Percentiles rank a stretch among this genome's conserved stretches.
phyloP scores from a whole-genome alignment of 164 flowering plant species.

The Chloranthus sessilifolius region DNA sequence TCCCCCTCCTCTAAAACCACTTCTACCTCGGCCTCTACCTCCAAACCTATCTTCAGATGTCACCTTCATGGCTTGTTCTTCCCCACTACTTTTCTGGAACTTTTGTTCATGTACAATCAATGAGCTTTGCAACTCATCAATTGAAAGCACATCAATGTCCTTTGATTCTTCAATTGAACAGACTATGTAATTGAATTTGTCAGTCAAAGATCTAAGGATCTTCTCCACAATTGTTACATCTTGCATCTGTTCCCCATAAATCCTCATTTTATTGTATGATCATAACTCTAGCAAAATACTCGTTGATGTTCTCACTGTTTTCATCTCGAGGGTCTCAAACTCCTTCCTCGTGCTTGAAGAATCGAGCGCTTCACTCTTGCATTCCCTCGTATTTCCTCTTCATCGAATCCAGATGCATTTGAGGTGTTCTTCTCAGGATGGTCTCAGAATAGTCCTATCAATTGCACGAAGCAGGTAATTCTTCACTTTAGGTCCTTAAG shows the following conservation, averaged over 20 bases:
- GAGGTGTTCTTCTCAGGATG: not conserved
- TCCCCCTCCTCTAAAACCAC: not conserved
- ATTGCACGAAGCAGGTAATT: too few relatives aligned
- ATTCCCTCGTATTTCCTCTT: not conserved
- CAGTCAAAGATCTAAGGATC: not conserved
- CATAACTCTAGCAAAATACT: too few relatives aligned
- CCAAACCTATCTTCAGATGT: too few relatives aligned
- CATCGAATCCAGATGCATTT: not conserved
- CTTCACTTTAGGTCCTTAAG: not conserved
- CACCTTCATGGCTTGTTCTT: not conserved
- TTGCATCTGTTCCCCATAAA: not conserved
- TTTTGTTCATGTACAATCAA: not conserved
- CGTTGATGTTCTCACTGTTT: not conserved
- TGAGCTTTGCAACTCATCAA: conserved; percentile 5
- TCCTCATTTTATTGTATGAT: not conserved
- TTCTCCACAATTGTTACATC: conserved; percentile 3
- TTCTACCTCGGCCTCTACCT: too few relatives aligned
- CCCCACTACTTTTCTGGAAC: not conserved
- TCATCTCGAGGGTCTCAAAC: conserved; percentile 1
- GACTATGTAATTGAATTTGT: too few relatives aligned
- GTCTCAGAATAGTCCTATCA: not conserved
- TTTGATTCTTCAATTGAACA: too few relatives aligned
- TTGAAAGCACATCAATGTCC: not conserved
- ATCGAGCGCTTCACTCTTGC: not conserved
- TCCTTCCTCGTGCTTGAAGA: not conserved